Evolutionary conservation across 2,329 filamentous ascomycete species (phyloP).

Genomic region (Apiospora malaysiana): DNA sequence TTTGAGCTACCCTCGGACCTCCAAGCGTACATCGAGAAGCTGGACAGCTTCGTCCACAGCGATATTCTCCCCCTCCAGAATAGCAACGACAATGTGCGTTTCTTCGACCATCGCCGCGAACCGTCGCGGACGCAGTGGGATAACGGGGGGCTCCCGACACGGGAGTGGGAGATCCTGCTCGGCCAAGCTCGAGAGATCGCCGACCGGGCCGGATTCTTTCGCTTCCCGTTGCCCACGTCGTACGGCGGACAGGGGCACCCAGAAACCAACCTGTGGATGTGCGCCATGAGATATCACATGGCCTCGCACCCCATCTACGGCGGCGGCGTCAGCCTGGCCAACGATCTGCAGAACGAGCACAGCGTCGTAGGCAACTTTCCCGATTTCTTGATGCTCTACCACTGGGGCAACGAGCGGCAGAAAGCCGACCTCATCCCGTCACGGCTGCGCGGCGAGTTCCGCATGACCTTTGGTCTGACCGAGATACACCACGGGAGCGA

Average conservation of each 20-base stretch:
- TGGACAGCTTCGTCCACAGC: slow-evolving; percentile 65
- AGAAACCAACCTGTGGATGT: slow-evolving; percentile 66
- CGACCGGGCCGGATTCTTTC: slow-evolving; percentile 65
- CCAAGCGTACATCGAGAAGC: slow-evolving; percentile 38
- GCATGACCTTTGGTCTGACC: slow-evolving; percentile 66
- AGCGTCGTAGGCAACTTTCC: slow-evolving; percentile 68
- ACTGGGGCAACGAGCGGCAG: slow-evolving; percentile 63
- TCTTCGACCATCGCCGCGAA: slow-evolving; percentile 70
- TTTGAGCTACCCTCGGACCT: slow-evolving; percentile 30
- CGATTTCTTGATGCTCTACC: slow-evolving; percentile 65
- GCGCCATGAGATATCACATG: slow-evolving; percentile 64
- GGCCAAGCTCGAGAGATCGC: slow-evolving; percentile 54
- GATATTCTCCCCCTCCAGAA: slow-evolving; percentile 61
- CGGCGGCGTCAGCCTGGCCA: slow-evolving; percentile 62
- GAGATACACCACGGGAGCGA: slow-evolving; percentile 68
- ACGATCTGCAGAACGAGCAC: slow-evolving; percentile 70
- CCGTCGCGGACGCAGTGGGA: slow-evolving; percentile 67
- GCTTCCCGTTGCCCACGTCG: slow-evolving; percentile 60
- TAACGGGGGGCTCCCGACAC: slow-evolving; percentile 58
- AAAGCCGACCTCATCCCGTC: slow-evolving; percentile 58
- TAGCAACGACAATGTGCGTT: slow-evolving; percentile 63
- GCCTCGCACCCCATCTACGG: slow-evolving; percentile 54
- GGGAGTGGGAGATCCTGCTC: slow-evolving; percentile 65
- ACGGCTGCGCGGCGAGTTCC: slow-evolving; percentile 57
- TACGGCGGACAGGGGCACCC: slow-evolving; percentile 43